Evolutionary conservation across 2,329 filamentous ascomycete genomes (phyloP).

Genomic region (Acarospora socialis): DNA sequence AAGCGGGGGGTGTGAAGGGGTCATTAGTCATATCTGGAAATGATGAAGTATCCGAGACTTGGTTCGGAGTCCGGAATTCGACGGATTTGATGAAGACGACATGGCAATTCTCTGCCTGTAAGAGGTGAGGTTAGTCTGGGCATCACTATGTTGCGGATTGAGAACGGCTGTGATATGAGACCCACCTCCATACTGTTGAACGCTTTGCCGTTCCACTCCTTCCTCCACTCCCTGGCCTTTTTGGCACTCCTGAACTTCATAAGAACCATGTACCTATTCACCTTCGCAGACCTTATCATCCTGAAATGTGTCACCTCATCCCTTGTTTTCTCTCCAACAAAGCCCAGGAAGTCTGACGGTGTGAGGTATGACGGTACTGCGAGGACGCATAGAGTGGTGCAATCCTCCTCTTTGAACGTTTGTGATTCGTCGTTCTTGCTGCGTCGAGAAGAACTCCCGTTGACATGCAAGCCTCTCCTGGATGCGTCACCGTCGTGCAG

Average conservation of each 20-base stretch:
- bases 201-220: slow-evolving; percentile 78
- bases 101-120: slow-evolving; percentile 78
- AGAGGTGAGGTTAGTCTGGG: neutral
- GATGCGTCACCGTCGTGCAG: slow-evolving; percentile 37
- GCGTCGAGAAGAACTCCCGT: slow-evolving; percentile 14
- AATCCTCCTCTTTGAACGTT: slow-evolving; percentile 43
- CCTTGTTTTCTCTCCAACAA: slow-evolving; percentile 76
- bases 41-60: slow-evolving; percentile 28
- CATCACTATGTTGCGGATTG: slow-evolving; percentile 1
- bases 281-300: slow-evolving; percentile 77
- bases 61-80: slow-evolving; percentile 56
- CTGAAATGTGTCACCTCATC: slow-evolving; percentile 83
- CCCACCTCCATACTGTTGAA: slow-evolving; percentile 82
- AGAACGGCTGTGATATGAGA: slow-evolving; percentile 14
- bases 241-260: slow-evolving; percentile 76
- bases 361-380: slow-evolving; percentile 91
- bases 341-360: slow-evolving; percentile 78
- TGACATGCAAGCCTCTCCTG: slow-evolving; percentile 18
- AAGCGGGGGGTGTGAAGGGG: slow-evolving; percentile 43
- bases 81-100: slow-evolving; percentile 91
- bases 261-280: slow-evolving; percentile 87
- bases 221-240: slow-evolving; percentile 65
- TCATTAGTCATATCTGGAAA: slow-evolving; percentile 51
- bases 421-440: slow-evolving; percentile 2
- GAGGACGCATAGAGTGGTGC: slow-evolving; percentile 81